Percentiles rank a stretch among this genome's conserved stretches.
These are phyloP conservation scores for Talaromyces wortmannii DNA, from an alignment of 495 filamentous ascomycete genomes.

Conservation along the genomic window DNA sequence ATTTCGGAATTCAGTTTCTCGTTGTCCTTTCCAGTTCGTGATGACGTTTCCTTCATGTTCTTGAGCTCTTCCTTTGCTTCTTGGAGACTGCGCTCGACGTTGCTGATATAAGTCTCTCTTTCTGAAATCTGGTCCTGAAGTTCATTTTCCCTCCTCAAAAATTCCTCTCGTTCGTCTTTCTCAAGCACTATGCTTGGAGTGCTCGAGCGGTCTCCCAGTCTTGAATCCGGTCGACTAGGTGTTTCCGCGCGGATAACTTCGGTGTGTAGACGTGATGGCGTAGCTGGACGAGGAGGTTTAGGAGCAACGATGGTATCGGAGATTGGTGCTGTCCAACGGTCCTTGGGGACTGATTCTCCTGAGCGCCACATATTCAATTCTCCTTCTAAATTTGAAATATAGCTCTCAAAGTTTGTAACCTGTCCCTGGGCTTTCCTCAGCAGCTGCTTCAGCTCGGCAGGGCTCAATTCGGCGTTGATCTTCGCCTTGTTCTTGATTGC, in stretches of 20 bases:
- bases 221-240: conserved; percentile 68
- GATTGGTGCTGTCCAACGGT: conserved; percentile 62
- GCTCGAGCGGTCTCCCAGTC: conserved; percentile 78
- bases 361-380: conserved; percentile 82
- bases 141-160: conserved; percentile 90
- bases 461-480: conserved; percentile 96
- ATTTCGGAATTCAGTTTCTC: conserved; percentile 76
- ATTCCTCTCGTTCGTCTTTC: conserved; percentile 95
- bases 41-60: conserved; percentile 74
- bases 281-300: conserved; percentile 63
- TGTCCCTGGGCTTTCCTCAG: conserved; percentile 88
- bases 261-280: conserved; percentile 71
- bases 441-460: conserved; percentile 84
- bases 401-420: conserved; percentile 78
- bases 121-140: conserved; percentile 94
- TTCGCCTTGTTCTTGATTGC: conserved; percentile 99
- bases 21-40: conserved; percentile 75
- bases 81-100: conserved; percentile 68
- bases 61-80: conserved; percentile 78
- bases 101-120: conserved; percentile 74
- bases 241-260: conserved; percentile 47
- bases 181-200: conserved; percentile 85
- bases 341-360: conserved; percentile 83
- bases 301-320: conserved; percentile 49
- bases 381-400: conserved; percentile 75